Conservation (phyloP, 306 rosid genomes). For the Glycine soja region DNA sequence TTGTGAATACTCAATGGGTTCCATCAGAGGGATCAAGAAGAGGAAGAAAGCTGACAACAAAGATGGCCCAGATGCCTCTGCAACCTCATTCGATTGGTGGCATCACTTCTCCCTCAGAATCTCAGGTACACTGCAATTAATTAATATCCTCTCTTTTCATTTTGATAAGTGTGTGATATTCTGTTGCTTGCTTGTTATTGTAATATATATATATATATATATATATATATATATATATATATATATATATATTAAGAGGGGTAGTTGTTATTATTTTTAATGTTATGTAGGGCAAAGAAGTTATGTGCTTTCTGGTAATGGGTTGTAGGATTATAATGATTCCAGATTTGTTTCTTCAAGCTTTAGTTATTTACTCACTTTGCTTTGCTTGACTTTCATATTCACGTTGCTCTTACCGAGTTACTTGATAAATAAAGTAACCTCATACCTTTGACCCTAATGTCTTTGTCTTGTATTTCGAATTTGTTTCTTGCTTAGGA, state of each 20-base stretch:
- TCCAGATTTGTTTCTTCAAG: conserved; percentile 21
- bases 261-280: no score
- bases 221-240: no score
- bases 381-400: neutral
- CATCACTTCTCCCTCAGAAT: conserved; percentile 75
- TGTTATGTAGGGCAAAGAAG: conserved; percentile 9
- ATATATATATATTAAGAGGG: no score
- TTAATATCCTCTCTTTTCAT: neutral
- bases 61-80: conserved; percentile 65
- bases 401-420: conserved; percentile 18
- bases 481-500: conserved; percentile 12
- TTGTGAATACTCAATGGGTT: conserved; percentile 62
- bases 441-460: conserved; percentile 13
- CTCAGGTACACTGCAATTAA: conserved; percentile 55
- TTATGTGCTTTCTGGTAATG: conserved; percentile 18
- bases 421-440: conserved; percentile 10
- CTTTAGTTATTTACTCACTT: neutral
- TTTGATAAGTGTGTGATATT: neutral
- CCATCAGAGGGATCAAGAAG: conserved; percentile 82
- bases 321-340: neutral
- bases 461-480: neutral
- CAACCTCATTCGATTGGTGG: conserved; percentile 87
- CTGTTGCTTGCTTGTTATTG: neutral
- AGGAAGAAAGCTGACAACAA: conserved; percentile 72
- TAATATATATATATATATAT: no score